Base-by-base conservation (phyloP, 2,329 filamentous ascomycete genomes). In the Arthrinium puccinioides region DNA sequence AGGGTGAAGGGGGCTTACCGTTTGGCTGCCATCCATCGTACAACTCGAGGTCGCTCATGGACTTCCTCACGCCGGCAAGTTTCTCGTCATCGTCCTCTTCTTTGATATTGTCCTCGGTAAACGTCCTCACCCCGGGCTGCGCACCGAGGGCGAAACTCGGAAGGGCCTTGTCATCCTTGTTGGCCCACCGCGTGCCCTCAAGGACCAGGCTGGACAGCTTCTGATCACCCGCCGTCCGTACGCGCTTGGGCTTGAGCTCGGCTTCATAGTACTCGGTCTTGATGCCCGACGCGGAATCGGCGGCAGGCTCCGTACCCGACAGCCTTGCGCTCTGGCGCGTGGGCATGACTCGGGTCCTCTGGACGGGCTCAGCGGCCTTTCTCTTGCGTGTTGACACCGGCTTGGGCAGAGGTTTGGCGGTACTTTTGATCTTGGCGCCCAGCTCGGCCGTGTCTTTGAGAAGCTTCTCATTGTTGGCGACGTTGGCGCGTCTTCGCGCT, bases 1-100 rank as follows among this genome's bases (percentile, higher is more conserved):
- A 15, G 11, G 5, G 8, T 18, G 23, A 16, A 24, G 42, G 9
- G 32, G 13, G 59, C 73, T 43, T 63, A 84, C 87, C 76, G 51
- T 82, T 89, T 0, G 89, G 88, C 15, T 79, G 75, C 72, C 86
- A 95, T 11, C 81, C 79, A 40, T 94, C 82, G 66, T 94, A 97
- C 0, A 98, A 56, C 44, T 82, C 69, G 15, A 98, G 60, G 0
- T 75, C 70, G 42, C 77, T 82, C 83, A 97, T 89, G 31, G 79
- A 80, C 55, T 86, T 69, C 21, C 90, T 69, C 38, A 96, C 47
- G 0, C 74, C 73, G 53, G 82, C 84, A 7, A 97, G 54, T 16
- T 82, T 80, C 50, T 84, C 80, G 52, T 95, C 81, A 52, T 95
- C 81, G 0, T 76, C 81, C 0, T 87, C 94, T 44, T 87, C 78